These are phyloP conservation scores for Graphilbum ipis-grandicollis DNA, from an alignment of 2,329 filamentous ascomycete genomes.

Conservation along the genomic window DNA sequence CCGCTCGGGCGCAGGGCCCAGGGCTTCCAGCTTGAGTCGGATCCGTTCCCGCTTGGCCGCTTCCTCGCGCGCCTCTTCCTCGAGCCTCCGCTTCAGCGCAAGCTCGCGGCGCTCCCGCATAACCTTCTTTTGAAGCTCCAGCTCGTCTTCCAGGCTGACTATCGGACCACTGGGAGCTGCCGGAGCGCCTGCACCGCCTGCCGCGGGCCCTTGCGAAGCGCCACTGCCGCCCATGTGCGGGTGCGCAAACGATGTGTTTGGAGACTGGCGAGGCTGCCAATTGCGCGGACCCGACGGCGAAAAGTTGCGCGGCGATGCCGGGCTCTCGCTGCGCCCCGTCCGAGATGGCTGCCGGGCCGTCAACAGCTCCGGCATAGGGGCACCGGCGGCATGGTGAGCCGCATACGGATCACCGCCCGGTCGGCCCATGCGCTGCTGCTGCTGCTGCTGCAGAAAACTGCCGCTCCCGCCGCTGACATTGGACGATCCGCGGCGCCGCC, in stretches of 20 bases:
- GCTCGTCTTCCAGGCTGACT: slow-evolving; percentile 29
- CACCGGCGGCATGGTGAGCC: slow-evolving; percentile 21
- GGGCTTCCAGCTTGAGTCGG: slow-evolving; percentile 50
- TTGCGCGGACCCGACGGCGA: slow-evolving; percentile 19
- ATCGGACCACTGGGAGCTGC: slow-evolving; percentile 1
- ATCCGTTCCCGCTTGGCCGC: slow-evolving; percentile 55
- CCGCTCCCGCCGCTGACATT: slow-evolving; percentile 81
- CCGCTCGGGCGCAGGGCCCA: slow-evolving; percentile 47
- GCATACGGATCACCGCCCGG: too few relatives aligned
- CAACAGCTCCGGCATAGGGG: slow-evolving; percentile 25
- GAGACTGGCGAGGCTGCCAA: slow-evolving; percentile 27
- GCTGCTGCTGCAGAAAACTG: slow-evolving; percentile 45
- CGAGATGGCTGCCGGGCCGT: slow-evolving; percentile 30
- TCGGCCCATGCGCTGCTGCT: slow-evolving; percentile 33
- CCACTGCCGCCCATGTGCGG: not conserved
- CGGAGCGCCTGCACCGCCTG: not conserved
- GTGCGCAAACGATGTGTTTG: slow-evolving; percentile 11
- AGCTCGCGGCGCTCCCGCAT: slow-evolving; percentile 57
- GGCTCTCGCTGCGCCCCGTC: slow-evolving; percentile 30
- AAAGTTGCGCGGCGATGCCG: slow-evolving; percentile 27
- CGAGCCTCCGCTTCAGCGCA: slow-evolving; percentile 48
- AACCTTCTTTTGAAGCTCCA: slow-evolving; percentile 48
- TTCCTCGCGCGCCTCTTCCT: slow-evolving; percentile 55
- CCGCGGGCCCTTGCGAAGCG: not conserved
- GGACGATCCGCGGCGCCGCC: slow-evolving; percentile 69